phyloP scores from a whole-genome alignment of 208 protist species.

The Angomonas ambiguus region DNA sequence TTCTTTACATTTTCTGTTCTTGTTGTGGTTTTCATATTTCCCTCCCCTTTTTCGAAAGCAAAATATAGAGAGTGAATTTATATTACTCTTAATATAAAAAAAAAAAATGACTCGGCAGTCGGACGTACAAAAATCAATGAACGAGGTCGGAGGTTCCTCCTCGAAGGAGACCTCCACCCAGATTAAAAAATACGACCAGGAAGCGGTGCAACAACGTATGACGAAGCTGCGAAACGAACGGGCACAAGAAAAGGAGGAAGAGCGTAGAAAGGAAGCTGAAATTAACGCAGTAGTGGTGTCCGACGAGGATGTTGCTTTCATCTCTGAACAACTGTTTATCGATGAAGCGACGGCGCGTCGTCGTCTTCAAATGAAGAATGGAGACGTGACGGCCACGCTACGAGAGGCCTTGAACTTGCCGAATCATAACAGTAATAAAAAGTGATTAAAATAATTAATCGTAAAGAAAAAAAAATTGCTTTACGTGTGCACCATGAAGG shows the following conservation, averaged over 20 bases:
- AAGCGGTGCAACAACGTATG: constrained; percentile 64
- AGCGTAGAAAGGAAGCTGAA: constrained; percentile 49
- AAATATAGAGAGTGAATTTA: too few relatives aligned
- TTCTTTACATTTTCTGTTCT: constrained; percentile 11
- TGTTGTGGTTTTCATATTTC: background rate
- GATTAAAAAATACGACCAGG: constrained; percentile 69
- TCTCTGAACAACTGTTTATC: constrained; percentile 39
- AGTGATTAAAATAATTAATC: background rate
- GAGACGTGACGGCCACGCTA: constrained; percentile 50
- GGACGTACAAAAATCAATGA: constrained; percentile 79
- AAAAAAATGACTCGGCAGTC: constrained; percentile 24
- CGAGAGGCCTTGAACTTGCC: constrained; percentile 62
- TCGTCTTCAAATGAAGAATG: constrained; percentile 52
- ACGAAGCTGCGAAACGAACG: constrained; percentile 59
- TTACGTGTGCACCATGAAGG: background rate
- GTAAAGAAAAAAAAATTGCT: constrained; percentile 15
- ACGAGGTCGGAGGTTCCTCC: constrained; percentile 41
- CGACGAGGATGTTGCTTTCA: constrained; percentile 45
- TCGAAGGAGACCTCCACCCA: constrained; percentile 59
- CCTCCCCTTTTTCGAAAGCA: background rate
- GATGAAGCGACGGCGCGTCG: constrained; percentile 28
- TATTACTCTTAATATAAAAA: too few relatives aligned
- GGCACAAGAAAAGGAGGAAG: constrained; percentile 47
- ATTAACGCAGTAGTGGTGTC: constrained; percentile 32
- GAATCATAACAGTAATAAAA: background rate